Base-by-base conservation (phyloP, 2,329 filamentous ascomycete genomes). In the Penicillium fuscoglaucum region DNA sequence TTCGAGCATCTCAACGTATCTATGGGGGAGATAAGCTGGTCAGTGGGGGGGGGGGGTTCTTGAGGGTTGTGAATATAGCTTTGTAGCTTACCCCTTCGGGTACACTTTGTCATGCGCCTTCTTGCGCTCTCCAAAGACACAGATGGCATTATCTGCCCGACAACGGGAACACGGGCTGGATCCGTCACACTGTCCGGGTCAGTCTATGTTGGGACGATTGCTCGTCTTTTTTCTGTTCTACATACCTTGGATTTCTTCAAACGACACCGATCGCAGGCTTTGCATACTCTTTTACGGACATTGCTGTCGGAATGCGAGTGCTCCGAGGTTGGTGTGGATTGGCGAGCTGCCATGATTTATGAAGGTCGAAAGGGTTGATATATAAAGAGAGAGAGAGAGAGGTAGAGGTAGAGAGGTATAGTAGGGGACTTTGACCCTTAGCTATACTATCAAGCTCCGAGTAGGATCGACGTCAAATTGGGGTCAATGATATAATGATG, bases 61-160 rank as follows among this genome's bases (percentile, higher is more conserved):
- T 5, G n/a, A n/a, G 28, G 21, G 43, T 9, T 28, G 24, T 54
- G 29, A 17, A 26, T 28, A 21, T 31, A 31, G 37, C 21, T 44
- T 15, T 41, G 33, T 56, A 56, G 72, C 80, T 75, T 73, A 87
- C 82, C 85, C 85, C 76, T 87, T 88, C n/a, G 85, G 85, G 71
- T 87, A 87, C 47, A 87, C 82, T 72, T 87, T 87, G 73, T 88
- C 85, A 66, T 87, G 84, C 7, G 83, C 82, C 78, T 87, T 87
- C 72, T 87, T 88, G 55, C 85, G 78, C 69, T 87, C 84, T 33
- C 85, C 85, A 72, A 87, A 88, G 5, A 86, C 82, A 65, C 85
- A 88, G 60, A 87, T 85, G 41, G 83, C 82, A 70, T 87, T 87
- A 72, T 88, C 85, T 60, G 83, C 79, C 68, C 83, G 83, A 73